Base-by-base conservation (phyloP, 371 early-diverging fungal species). In the Actinomucor elegans region DNA sequence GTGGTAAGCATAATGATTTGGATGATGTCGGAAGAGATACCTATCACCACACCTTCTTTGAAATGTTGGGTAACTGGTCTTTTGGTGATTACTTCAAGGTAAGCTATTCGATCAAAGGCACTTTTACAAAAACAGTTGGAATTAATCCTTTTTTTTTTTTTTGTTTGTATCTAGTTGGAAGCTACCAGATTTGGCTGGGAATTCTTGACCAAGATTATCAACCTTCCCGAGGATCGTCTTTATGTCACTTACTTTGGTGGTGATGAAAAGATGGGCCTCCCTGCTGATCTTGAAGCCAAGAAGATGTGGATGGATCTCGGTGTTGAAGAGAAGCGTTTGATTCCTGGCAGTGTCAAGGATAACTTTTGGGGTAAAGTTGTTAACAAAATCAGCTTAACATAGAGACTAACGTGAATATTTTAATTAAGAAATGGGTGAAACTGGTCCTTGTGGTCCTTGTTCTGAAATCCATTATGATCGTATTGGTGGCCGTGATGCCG, bases 11-110 rank as follows among this genome's bases (percentile, higher is more conserved):
- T 77, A 99, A 99, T 71, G 99, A 99, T 79, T 86, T 99, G 52
- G 99, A 99, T 52, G 99, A 99, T 77, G 99, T 99, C 18, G 99
- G 99, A 52, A 97, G 94, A 71, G 99, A 99, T 69, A 94, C 93
- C 6, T 99, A 99, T 73, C 99, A 99, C 76, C 99, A 99, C 75
- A 99, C 99, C 32, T 99, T 97, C 81, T 99, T 99, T 82, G 99
- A 99, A 79, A 99, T 99, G 99, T 80, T 99, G 77, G 99, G 99
- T 49, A 99, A 99, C 84, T 99, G 99, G 99, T 98, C 99, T 18
- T 99, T 99, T 82, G 99, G 99, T 49, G 98, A 99, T 66, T 99
- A 99, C 75, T 99, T 99, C 79, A 99, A 99, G 88, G 89, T 87
- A 55, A 28, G 28, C 24, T 23, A 42, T 28, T 14, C n/a, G 33